Conservation (phyloP, 805 yeast genomes). For the Saturnispora hagleri region DNA sequence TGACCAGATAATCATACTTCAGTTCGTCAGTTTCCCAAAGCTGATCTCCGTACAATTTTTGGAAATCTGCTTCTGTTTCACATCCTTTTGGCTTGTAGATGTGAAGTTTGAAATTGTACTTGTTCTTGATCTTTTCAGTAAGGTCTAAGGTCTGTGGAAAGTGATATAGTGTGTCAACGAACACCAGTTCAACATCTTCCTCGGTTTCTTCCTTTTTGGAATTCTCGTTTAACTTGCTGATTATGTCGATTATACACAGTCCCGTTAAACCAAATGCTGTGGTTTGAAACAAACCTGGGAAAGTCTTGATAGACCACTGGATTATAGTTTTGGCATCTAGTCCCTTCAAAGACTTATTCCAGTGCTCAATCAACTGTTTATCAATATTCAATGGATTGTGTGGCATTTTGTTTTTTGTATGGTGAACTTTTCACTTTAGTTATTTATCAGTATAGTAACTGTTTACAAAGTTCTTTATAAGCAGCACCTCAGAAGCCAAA, state of each 20-base stretch:
- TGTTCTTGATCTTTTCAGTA: conserved; percentile 45
- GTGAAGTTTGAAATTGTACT: conserved; percentile 46
- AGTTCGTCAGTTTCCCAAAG: conserved; percentile 80
- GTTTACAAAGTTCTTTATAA: not conserved
- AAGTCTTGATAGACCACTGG: conserved; percentile 74
- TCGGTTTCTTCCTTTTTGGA: not conserved
- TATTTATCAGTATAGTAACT: not conserved
- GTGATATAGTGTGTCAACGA: conserved; percentile 85
- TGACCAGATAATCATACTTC: conserved; percentile 75
- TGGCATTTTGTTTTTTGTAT: not conserved
- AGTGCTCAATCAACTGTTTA: conserved; percentile 44
- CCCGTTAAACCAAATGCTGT: conserved; percentile 96
- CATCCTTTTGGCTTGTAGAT: conserved; percentile 59
- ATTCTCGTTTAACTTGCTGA: conserved; percentile 38
- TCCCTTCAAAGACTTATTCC: conserved; percentile 51
- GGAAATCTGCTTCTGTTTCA: conserved; percentile 53
- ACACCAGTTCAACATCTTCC: conserved; percentile 54
- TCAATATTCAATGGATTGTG: conserved; percentile 11
- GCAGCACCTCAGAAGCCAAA: not conserved
- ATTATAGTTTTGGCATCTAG: conserved; percentile 64
- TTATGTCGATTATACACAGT: conserved; percentile 75
- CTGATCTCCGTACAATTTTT: conserved; percentile 56
- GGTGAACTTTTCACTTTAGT: not conserved
- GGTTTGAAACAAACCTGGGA: conserved; percentile 78
- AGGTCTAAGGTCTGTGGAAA: conserved; percentile 88